Base-by-base conservation (phyloP, 2,329 filamentous ascomycete species). In the Aspergillus costaricaensis region DNA sequence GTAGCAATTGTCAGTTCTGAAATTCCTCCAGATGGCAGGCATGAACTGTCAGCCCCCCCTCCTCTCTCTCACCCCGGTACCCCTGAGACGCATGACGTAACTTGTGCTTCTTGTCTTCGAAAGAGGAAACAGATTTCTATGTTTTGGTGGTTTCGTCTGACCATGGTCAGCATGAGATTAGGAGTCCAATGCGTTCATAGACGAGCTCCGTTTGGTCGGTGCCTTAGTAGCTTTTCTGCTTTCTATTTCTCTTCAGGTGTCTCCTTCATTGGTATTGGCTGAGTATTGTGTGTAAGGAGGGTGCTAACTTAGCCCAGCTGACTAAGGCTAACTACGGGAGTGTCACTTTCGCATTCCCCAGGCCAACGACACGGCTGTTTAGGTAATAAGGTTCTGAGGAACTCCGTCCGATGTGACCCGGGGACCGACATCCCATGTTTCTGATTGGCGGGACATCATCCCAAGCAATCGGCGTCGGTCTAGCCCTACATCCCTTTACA, bases 341-440 rank as follows among this genome's bases (percentile, higher is more conserved):
- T 55, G 53, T 55, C 52, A 44, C 43, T 15, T 8, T 17, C 21
- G 14, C 23, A n/a, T 44, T 30, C 21, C n/a, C 52, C 25, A 55
- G 43, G 23, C 38, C 60, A 62, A 57, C 41, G 57, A 60, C 58
- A n/a, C 30, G 23, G 57, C 32, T 51, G 21, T 36, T 48, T 49
- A 50, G 39, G 60, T 50, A 60, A 60, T 58, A 57, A 59, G 52
- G 44, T 62, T 60, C 59, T 59, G 54, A 54, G 41, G 60, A 60
- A 58, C 54, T 53, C 60, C 60, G 60, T 60, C 57, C 58, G 60
- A 55, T 47, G 53, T 50, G 53, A 48, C 25, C 49, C 39, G 53
- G 38, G 17, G 32, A 15, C 10, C n/a, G n/a, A 39, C 36, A 39
- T 60, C 30, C 44, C 25, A 15, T 23, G 2, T 3, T 25, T 32